phyloP scores from a whole-genome alignment of 2,329 filamentous ascomycete genomes.

The Pseudocercospora musae region DNA sequence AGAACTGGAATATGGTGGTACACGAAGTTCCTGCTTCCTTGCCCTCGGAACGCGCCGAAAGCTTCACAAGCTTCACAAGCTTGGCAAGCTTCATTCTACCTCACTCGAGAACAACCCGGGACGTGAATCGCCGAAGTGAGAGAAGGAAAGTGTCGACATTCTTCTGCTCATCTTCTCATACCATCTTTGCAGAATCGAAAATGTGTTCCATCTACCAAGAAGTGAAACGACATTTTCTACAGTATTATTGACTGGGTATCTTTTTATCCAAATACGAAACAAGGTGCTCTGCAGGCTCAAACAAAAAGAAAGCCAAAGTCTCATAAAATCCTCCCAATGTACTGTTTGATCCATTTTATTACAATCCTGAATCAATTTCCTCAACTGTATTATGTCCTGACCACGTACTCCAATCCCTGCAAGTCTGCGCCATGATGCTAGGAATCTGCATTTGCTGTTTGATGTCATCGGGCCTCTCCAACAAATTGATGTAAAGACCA shows the following conservation, averaged over 20 bases:
- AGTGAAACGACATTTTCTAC: not conserved
- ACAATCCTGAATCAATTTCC: slow-evolving; percentile 36
- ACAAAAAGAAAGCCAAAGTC: too few relatives aligned
- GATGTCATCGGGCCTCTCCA: slow-evolving; percentile 31
- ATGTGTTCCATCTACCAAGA: not conserved
- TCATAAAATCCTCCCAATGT: not conserved
- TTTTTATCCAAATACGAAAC: not conserved
- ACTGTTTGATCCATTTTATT: slow-evolving; percentile 9
- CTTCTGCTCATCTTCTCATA: not conserved
- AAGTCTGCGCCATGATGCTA: slow-evolving; percentile 33
- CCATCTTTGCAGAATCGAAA: not conserved
- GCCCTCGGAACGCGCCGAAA: too few relatives aligned
- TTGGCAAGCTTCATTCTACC: too few relatives aligned
- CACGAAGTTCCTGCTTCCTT: too few relatives aligned
- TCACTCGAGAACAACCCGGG: too few relatives aligned
- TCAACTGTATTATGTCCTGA: slow-evolving; percentile 25
- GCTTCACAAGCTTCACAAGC: too few relatives aligned
- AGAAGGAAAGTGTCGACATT: too few relatives aligned
- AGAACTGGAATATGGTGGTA: too few relatives aligned
- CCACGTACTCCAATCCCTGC: slow-evolving; percentile 35
- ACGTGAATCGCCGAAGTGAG: too few relatives aligned
- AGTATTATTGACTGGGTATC: not conserved
- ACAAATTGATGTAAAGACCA: slow-evolving; percentile 34
- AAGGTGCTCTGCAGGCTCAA: not conserved
- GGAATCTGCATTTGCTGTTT: slow-evolving; percentile 29